Percentiles rank a stretch among this genome's conserved stretches.
Conservation (phyloP, 176 grass and related monocot species). For the Tillandsia leiboldiana region DNA sequence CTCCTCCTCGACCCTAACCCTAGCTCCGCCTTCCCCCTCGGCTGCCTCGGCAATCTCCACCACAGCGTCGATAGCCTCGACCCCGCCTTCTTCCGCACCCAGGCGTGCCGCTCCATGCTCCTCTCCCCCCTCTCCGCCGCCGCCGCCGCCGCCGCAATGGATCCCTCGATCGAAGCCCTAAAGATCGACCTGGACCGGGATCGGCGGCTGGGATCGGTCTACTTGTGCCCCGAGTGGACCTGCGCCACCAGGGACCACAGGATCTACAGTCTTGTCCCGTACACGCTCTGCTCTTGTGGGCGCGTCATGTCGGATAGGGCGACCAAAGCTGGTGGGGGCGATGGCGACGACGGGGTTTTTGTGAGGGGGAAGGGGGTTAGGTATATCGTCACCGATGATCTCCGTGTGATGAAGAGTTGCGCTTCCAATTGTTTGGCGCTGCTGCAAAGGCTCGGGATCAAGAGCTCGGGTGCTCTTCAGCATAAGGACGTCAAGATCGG, state of each 20-base stretch:
- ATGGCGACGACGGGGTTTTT: slow-evolving; percentile 4
- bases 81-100: neutral
- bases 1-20: slow-evolving; percentile 22
- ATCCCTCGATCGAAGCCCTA: neutral
- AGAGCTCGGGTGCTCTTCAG: neutral
- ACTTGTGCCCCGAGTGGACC: neutral
- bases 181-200: neutral
- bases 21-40: neutral
- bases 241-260: neutral
- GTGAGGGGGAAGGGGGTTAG: neutral
- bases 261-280: neutral
- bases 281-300: slow-evolving; percentile 7
- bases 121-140: neutral
- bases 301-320: neutral
- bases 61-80: slow-evolving; percentile 22
- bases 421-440: neutral
- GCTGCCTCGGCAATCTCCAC: slow-evolving; percentile 29
- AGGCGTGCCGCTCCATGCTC: slow-evolving; percentile 29
- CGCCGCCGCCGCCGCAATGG: neutral
- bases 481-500: neutral
- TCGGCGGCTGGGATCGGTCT: neutral
- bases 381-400: slow-evolving; percentile 29
- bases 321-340: neutral
- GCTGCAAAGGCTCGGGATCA: neutral
- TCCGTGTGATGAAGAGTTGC: slow-evolving; percentile 13